Evolutionary conservation across 2,329 filamentous ascomycete genomes (phyloP), one percentile per base, ranked within the genome.

Genomic region (Colletotrichum sp.): DNA sequence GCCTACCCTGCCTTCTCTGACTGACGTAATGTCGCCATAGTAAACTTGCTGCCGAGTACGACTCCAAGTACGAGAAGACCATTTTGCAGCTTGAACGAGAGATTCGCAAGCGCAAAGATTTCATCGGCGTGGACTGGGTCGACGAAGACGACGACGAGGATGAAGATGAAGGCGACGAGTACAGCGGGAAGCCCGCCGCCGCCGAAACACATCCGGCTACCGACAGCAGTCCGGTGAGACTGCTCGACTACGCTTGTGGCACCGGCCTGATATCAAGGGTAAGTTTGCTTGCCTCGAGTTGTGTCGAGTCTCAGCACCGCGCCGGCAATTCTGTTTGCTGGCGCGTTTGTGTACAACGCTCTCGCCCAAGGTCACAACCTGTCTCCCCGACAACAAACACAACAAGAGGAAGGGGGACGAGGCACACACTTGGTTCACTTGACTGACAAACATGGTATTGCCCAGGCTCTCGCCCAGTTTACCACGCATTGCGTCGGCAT

Each of bases 211-310:
- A n/a, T 9, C 39, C 43, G 64, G 69, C 32, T 28, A n/a, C 55
- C 14, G n/a, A 39, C 16, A 43, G 32, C 43, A 72, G 28, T 64
- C 34, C 43, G 8, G 86, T 92, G 57, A 89, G 89, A 61, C 84
- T 95, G 24, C 86, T 96, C 3, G 94, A 96, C 82, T 96, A 96
- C 83, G 94, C 94, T 18, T 96, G 94, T 81, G 94, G 94, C 10
- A 93, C 93, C 7, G 93, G 93, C 3, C 83, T 91, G 71, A 87
- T 95, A 77, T 93, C 93, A 14, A 88, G 90, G 82, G 93, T 94
- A 81, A 78, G 88, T 84, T 24, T 60, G 43, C 10, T 63, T 55
- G 21, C 36, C 36, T 43, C 36, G 36, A 43, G 4, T 43, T 43
- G 18, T 43, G 24, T 55, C 55, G 36, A 52, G 68, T 30, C 30